Conservation (phyloP, 2,329 filamentous ascomycete species). For the Apiospora arundinis region DNA sequence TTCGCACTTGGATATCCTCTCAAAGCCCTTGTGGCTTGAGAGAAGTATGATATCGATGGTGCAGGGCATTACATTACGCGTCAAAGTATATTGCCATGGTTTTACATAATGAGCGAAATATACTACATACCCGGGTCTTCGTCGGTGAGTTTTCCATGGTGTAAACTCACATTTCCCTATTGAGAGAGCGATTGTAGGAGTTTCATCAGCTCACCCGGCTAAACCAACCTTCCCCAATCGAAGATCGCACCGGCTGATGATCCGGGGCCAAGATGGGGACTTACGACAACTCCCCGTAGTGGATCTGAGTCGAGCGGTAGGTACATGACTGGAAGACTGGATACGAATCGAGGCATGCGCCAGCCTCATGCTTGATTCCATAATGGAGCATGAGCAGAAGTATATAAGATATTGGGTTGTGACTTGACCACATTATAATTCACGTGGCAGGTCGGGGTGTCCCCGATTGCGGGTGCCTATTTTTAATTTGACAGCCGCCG, state of each 20-base stretch:
- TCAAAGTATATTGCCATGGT: not conserved
- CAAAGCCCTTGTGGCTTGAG: not conserved
- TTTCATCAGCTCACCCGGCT: not conserved
- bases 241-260: constrained; percentile 10
- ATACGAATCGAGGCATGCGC: not conserved
- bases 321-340: not conserved
- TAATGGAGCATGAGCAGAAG: not conserved
- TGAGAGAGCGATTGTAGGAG: not conserved
- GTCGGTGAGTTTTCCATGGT: not conserved
- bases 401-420: not conserved
- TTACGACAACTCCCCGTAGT: constrained; percentile 16
- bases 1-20: not conserved
- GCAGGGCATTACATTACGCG: not conserved
- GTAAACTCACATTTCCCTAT: not conserved
- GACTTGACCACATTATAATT: not conserved
- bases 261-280: constrained; percentile 16
- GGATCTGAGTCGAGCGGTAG: not conserved
- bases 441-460: constrained; percentile 5
- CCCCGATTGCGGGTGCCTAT: not conserved
- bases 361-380: not conserved
- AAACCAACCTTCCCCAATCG: not conserved
- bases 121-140: not conserved
- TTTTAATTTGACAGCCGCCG: not conserved
- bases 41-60: not conserved
- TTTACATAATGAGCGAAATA: not conserved